Percentiles rank a stretch among this genome's conserved stretches.
phyloP scores from a whole-genome alignment of 805 yeast genomes.

The Zygotorulaspora danielsina region DNA sequence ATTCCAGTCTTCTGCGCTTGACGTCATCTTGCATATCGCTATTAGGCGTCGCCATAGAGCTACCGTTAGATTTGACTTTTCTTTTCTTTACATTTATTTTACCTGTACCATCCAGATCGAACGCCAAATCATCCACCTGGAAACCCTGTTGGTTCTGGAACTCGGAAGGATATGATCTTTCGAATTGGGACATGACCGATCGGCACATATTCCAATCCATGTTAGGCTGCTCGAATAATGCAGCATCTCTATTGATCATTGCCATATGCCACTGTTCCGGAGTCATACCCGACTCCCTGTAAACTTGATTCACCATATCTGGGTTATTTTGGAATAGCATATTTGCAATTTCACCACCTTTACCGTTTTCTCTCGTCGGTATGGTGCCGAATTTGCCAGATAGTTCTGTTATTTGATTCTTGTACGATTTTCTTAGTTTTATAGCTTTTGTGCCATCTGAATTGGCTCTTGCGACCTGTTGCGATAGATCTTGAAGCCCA shows the following conservation, averaged over 20 bases:
- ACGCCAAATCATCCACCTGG: constrained; percentile 35
- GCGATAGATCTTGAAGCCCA: constrained; percentile 61
- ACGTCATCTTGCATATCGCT: constrained; percentile 32
- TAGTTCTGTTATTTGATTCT: constrained; percentile 82
- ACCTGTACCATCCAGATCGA: constrained; percentile 37
- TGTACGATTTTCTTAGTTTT: constrained; percentile 89
- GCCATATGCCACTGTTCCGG: constrained; percentile 26
- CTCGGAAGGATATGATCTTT: constrained; percentile 33
- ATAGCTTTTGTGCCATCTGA: constrained; percentile 89
- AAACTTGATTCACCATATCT: constrained; percentile 31
- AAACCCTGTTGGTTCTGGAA: constrained; percentile 29
- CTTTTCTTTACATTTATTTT: constrained; percentile 28
- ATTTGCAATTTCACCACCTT: constrained; percentile 36
- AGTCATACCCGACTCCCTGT: constrained; percentile 25
- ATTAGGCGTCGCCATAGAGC: constrained; percentile 36
- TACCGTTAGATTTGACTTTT: constrained; percentile 32
- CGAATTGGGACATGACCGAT: constrained; percentile 32
- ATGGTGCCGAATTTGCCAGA: constrained; percentile 69
- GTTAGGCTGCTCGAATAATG: constrained; percentile 23
- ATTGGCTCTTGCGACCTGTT: constrained; percentile 79
- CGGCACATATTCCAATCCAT: constrained; percentile 34
- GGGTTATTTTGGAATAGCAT: constrained; percentile 35
- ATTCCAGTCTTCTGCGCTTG: constrained; percentile 35
- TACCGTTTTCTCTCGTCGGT: constrained; percentile 44
- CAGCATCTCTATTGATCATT: constrained; percentile 27